Evolutionary conservation across 2,329 filamentous ascomycete genomes (phyloP).

Genomic region (Monascus ruber): DNA sequence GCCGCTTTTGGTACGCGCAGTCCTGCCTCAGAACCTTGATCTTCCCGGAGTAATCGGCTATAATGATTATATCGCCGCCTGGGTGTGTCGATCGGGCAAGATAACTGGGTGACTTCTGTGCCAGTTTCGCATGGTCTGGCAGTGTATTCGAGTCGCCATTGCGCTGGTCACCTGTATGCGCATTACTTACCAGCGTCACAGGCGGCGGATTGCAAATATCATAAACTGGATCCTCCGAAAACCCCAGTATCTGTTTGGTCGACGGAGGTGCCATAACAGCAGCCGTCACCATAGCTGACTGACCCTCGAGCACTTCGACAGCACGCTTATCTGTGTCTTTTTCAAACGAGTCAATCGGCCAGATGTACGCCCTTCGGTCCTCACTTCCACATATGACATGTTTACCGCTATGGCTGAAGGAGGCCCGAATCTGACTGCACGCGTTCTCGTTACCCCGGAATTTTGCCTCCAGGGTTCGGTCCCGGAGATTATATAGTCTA

Average conservation of each 20-base stretch:
- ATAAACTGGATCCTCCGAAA: slow-evolving; percentile 85
- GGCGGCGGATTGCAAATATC: slow-evolving; percentile 93
- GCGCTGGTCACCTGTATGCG: slow-evolving; percentile 48
- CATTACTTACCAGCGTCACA: slow-evolving; percentile 64
- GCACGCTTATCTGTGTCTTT: slow-evolving; percentile 69
- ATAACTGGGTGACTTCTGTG: slow-evolving; percentile 65
- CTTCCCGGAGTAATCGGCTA: slow-evolving; percentile 72
- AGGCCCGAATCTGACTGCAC: slow-evolving; percentile 79
- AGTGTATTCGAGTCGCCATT: slow-evolving; percentile 21
- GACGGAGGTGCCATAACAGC: slow-evolving; percentile 72
- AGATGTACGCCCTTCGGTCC: slow-evolving; percentile 80
- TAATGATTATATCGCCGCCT: slow-evolving; percentile 83
- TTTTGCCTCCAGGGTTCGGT: slow-evolving; percentile 77
- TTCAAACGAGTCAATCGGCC: slow-evolving; percentile 56
- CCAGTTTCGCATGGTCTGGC: slow-evolving; percentile 29
- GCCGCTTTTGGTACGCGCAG: slow-evolving; percentile 71
- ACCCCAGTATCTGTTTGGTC: slow-evolving; percentile 64
- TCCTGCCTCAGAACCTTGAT: slow-evolving; percentile 96
- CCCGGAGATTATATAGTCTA: slow-evolving; percentile 75
- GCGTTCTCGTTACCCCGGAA: slow-evolving; percentile 85
- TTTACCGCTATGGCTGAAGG: slow-evolving; percentile 73
- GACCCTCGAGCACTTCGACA: slow-evolving; percentile 81
- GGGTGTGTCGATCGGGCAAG: slow-evolving; percentile 62
- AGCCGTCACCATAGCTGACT: slow-evolving; percentile 79
- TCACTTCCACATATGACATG: slow-evolving; percentile 92